Percentiles rank a stretch among this genome's conserved stretches.
These are phyloP conservation scores for Agrocybe pediades DNA, from an alignment of 768 basidiomycete species.

Conservation along the genomic window DNA sequence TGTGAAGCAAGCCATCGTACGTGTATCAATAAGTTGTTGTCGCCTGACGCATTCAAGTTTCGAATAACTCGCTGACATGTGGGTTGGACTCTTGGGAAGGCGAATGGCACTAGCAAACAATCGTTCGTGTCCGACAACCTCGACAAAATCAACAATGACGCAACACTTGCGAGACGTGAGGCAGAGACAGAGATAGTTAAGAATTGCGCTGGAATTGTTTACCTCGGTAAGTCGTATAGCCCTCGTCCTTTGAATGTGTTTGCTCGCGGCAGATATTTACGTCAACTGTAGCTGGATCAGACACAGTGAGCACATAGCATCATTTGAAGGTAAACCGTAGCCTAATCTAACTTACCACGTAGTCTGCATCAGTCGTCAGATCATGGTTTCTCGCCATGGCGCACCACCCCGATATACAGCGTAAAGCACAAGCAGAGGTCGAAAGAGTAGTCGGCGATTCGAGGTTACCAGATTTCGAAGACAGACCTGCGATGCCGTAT, in stretches of 20 bases:
- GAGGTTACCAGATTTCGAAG: background rate
- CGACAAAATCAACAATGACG: slow-evolving; percentile 17
- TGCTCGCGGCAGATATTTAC: background rate
- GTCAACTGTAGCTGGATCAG: slow-evolving; percentile 17
- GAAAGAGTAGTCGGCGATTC: background rate
- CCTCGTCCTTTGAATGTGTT: background rate
- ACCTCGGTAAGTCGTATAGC: slow-evolving; percentile 32
- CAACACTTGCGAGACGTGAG: slow-evolving; percentile 2
- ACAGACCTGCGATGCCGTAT: background rate
- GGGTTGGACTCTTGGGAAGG: slow-evolving; percentile 20
- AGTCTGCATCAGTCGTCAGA: slow-evolving; percentile 28
- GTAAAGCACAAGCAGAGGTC: background rate
- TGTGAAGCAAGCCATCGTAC: slow-evolving; percentile 27
- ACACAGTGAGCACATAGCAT: slow-evolving; percentile 13
- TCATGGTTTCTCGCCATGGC: slow-evolving; percentile 19
- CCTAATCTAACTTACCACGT: background rate
- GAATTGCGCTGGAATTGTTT: slow-evolving; percentile 43
- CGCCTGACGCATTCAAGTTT: no score
- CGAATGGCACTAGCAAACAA: slow-evolving; percentile 19
- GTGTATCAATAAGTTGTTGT: background rate
- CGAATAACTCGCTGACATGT: no score
- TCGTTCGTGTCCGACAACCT: slow-evolving; percentile 29
- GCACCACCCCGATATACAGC: background rate
- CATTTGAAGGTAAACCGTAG: background rate
- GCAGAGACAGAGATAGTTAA: slow-evolving; percentile 33